Conservation (phyloP, 73 alveolate species). For the Breviolum minutum region DNA sequence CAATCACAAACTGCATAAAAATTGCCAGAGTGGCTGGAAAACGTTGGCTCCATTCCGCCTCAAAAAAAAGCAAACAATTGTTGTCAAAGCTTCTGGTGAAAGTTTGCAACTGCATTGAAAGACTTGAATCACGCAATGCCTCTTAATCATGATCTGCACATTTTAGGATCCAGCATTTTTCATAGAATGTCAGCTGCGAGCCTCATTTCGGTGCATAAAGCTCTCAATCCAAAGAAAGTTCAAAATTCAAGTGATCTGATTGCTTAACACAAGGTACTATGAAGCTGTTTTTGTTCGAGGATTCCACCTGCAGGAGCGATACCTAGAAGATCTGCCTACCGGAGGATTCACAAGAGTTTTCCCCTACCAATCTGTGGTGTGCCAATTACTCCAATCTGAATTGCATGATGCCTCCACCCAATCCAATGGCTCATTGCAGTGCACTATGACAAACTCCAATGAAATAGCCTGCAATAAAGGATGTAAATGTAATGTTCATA, state of each 20-base stretch:
- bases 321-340: constrained; percentile 48
- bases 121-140: neutral
- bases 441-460: constrained; percentile 71
- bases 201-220: neutral
- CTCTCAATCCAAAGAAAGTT: neutral
- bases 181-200: constrained; percentile 81
- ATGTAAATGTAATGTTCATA: neutral
- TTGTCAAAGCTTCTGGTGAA: neutral
- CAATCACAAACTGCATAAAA: neutral
- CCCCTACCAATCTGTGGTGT: too few species aligned
- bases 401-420: constrained; percentile 68
- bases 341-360: too few species aligned
- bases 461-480: constrained; percentile 22
- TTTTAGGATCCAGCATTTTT: constrained; percentile 32
- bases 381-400: too few species aligned
- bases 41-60: constrained; percentile 81
- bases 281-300: neutral
- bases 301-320: constrained; percentile 48
- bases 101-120: neutral
- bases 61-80: neutral
- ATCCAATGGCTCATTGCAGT: constrained; percentile 75
- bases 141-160: neutral
- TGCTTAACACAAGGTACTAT: neutral
- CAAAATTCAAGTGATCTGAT: neutral
- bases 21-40: constrained; percentile 20